phyloP scores from a whole-genome alignment of 805 yeast species.

The Candida silvicultrix region DNA sequence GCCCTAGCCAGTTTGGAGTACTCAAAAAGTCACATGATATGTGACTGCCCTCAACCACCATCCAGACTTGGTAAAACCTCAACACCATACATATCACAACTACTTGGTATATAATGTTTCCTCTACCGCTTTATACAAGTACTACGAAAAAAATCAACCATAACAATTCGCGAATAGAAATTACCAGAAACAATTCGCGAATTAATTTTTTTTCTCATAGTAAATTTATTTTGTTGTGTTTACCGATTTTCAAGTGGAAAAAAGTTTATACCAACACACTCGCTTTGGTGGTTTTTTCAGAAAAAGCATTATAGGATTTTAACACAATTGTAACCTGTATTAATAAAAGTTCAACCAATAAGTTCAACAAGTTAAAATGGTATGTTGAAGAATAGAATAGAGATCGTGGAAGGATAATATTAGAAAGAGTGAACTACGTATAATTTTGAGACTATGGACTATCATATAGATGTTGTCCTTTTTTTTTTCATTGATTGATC shows the following conservation, averaged over 20 bases:
- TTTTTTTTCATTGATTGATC: too few relatives aligned
- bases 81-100: too few relatives aligned
- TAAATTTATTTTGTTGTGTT: too few relatives aligned
- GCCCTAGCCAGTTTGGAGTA: too few relatives aligned
- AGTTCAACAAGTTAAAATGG: slow-evolving; percentile 1
- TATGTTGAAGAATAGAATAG: background rate
- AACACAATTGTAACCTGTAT: background rate
- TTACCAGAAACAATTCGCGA: background rate
- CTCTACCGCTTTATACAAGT: background rate
- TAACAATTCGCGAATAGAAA: background rate
- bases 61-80: too few relatives aligned
- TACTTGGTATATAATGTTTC: too few relatives aligned
- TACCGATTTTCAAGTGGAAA: too few relatives aligned
- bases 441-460: background rate
- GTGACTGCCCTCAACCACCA: too few relatives aligned
- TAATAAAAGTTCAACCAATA: background rate
- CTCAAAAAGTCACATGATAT: too few relatives aligned
- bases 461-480: too few relatives aligned
- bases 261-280: background rate
- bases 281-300: background rate
- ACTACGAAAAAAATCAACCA: too few relatives aligned
- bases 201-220: too few relatives aligned
- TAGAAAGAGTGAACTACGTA: background rate
- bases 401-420: background rate
- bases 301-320: background rate